phyloP scores from a whole-genome alignment of 2,329 filamentous ascomycete species.

The Trichoderma harzianum region DNA sequence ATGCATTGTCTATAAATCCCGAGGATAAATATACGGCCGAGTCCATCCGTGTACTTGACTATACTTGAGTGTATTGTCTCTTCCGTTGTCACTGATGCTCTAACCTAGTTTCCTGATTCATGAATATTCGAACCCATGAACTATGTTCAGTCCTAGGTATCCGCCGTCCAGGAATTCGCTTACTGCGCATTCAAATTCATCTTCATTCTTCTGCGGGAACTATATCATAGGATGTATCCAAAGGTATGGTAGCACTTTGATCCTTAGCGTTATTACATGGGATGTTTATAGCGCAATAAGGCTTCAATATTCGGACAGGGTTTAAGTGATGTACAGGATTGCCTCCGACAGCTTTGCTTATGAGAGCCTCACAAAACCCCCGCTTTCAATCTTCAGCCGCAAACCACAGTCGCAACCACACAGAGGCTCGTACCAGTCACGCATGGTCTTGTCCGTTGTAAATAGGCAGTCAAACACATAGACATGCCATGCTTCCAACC shows the following conservation, averaged over 20 bases:
- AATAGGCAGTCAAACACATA: not conserved
- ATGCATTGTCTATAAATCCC: not conserved
- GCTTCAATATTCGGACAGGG: not conserved
- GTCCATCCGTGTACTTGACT: not conserved
- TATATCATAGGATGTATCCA: not conserved
- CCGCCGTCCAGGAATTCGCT: not conserved
- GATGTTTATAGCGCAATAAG: not conserved
- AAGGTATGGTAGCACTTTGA: not conserved
- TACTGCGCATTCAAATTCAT: not conserved
- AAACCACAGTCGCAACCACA: not conserved
- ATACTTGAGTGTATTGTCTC: not conserved
- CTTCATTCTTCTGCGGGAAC: not conserved
- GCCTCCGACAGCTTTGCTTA: not conserved
- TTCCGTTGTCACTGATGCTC: not conserved
- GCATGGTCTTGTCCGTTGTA: not conserved
- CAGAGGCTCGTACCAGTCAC: not conserved
- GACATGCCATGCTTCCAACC: conserved; percentile 6
- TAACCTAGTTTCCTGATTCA: not conserved
- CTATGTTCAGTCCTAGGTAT: not conserved
- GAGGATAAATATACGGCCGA: not conserved
- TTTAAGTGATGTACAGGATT: not conserved
- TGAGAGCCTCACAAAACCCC: not conserved
- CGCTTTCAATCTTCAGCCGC: conserved; percentile 8
- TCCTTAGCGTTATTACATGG: not conserved
- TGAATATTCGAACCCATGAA: not conserved